These are phyloP conservation scores for Claviceps sp. DNA, from an alignment of 2,329 filamentous ascomycete species.

Conservation along the genomic window DNA sequence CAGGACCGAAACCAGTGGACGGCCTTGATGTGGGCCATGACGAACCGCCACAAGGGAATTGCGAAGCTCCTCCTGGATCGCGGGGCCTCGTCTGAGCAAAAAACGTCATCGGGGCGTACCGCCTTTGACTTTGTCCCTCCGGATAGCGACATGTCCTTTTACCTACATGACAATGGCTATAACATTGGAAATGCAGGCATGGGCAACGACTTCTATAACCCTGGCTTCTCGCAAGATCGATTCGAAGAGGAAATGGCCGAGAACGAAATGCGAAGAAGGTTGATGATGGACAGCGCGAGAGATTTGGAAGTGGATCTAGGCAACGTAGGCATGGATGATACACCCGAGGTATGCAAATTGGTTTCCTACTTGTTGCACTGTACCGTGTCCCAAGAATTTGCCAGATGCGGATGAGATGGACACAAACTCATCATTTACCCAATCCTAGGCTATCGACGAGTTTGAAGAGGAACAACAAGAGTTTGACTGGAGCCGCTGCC, in stretches of 20 bases:
- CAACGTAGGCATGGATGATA: constrained; percentile 90
- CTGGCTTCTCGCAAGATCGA: constrained; percentile 79
- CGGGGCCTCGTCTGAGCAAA: constrained; percentile 88
- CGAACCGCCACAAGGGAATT: constrained; percentile 91
- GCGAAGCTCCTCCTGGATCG: constrained; percentile 86
- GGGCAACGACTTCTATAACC: constrained; percentile 83
- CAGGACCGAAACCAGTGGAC: constrained; percentile 97
- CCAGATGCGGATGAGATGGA: too few relatives aligned
- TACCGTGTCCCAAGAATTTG: too few relatives aligned
- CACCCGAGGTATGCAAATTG: constrained; percentile 57
- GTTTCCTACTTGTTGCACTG: background rate
- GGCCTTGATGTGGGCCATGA: constrained; percentile 99
- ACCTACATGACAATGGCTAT: constrained; percentile 89
- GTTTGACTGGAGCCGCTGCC: constrained; percentile 87
- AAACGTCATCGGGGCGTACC: constrained; percentile 84
- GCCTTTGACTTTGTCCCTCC: constrained; percentile 93
- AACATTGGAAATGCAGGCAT: constrained; percentile 69
- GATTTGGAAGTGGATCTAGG: constrained; percentile 94
- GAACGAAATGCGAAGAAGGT: constrained; percentile 82
- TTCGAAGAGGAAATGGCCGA: constrained; percentile 98
- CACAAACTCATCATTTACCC: too few relatives aligned
- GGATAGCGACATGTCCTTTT: constrained; percentile 92
- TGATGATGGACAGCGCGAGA: constrained; percentile 99
- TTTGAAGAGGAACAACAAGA: constrained; percentile 82
- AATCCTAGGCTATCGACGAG: constrained; percentile 52